These are phyloP conservation scores for Aspergillus hancockii DNA, from an alignment of 495 filamentous ascomycete genomes.

Conservation along the genomic window DNA sequence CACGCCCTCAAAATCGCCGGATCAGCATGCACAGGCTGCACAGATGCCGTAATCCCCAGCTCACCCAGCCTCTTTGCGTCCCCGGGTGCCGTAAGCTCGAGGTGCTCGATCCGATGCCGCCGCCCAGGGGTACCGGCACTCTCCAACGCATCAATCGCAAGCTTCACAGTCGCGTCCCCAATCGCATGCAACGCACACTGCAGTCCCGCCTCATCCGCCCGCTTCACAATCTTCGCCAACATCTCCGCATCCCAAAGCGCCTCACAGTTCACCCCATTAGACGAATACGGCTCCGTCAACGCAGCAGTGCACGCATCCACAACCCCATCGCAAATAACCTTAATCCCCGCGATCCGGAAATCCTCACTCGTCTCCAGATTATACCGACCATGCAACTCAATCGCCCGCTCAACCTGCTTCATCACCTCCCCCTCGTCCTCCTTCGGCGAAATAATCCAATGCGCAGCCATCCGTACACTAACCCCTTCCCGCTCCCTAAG, in stretches of 20 bases:
- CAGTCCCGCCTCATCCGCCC: slow-evolving; percentile 51
- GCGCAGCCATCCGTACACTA: slow-evolving; percentile 56
- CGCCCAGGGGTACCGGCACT: slow-evolving; percentile 26
- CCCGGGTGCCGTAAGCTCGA: slow-evolving; percentile 55
- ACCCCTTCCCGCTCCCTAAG: slow-evolving; percentile 35
- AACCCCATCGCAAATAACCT: slow-evolving; percentile 68
- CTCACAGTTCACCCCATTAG: slow-evolving; percentile 30
- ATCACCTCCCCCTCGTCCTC: slow-evolving; percentile 43
- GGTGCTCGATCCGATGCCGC: slow-evolving; percentile 63
- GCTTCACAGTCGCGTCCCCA: slow-evolving; percentile 57
- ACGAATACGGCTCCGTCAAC: slow-evolving; percentile 59
- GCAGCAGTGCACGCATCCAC: slow-evolving; percentile 68
- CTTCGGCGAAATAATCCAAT: slow-evolving; percentile 59
- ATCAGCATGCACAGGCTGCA: slow-evolving; percentile 66
- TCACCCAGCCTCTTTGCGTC: slow-evolving; percentile 55
- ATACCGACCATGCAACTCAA: slow-evolving; percentile 50
- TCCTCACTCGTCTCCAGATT: slow-evolving; percentile 49
- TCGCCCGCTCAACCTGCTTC: slow-evolving; percentile 59
- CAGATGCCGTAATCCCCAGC: slow-evolving; percentile 60
- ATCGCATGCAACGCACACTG: slow-evolving; percentile 67
- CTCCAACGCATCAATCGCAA: slow-evolving; percentile 55
- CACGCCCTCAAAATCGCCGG: slow-evolving; percentile 62
- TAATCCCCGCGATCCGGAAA: slow-evolving; percentile 63
- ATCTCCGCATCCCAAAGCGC: slow-evolving; percentile 54
- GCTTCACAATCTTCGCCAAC: slow-evolving; percentile 50